Conservation (phyloP, 2,329 filamentous ascomycete species). For the Davidsoniella neocaledoniae region DNA sequence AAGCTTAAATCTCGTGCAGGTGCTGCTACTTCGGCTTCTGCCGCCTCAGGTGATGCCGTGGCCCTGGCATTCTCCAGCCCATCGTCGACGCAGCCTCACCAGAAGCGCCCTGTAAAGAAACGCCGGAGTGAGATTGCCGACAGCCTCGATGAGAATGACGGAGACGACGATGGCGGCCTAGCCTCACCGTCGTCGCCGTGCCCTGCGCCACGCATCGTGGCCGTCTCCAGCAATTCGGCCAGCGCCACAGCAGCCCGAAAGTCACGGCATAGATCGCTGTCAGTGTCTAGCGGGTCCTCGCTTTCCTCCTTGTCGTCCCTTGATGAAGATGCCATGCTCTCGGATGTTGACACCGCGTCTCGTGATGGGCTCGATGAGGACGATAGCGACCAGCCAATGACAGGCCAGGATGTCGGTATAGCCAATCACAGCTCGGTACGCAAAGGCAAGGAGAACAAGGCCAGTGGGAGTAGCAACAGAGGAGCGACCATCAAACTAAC, state of each 20-base stretch:
- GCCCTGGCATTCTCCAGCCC: not conserved
- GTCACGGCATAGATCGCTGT: slow-evolving; percentile 1
- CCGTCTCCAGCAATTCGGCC: not conserved
- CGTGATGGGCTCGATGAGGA: not conserved
- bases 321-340: slow-evolving; percentile 8
- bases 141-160: not conserved
- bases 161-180: not conserved
- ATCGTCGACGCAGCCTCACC: not conserved
- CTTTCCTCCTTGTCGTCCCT: slow-evolving; percentile 11
- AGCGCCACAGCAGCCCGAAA: not conserved
- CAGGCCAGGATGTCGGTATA: slow-evolving; percentile 1
- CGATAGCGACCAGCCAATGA: slow-evolving; percentile 8
- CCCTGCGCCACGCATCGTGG: not conserved
- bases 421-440: slow-evolving; percentile 8
- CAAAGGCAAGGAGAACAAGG: slow-evolving; percentile 5
- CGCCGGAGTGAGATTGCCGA: not conserved
- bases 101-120: not conserved
- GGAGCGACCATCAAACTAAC: not conserved
- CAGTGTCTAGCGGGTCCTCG: slow-evolving; percentile 11
- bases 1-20: slow-evolving; percentile 5
- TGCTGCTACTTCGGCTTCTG: not conserved
- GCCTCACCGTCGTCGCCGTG: not conserved
- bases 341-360: not conserved
- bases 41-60: not conserved
- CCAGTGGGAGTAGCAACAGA: not conserved